These are phyloP conservation scores for Colletotrichum somersetense DNA, from an alignment of 2,329 filamentous ascomycete genomes.

Conservation along the genomic window DNA sequence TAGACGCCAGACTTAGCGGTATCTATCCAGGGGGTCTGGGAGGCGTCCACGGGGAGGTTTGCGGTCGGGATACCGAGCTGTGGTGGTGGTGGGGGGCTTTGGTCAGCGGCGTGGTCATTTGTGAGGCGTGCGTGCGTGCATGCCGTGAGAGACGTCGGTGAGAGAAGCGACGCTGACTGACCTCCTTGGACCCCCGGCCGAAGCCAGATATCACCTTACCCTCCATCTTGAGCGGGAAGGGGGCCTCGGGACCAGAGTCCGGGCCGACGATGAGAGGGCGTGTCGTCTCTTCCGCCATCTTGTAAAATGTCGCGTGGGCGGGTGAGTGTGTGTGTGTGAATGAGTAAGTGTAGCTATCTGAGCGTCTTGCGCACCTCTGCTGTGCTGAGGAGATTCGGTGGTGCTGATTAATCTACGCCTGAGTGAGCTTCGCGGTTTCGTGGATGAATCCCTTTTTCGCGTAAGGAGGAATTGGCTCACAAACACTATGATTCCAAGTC, in stretches of 20 bases:
- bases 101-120: conserved; percentile 24
- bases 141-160: not conserved
- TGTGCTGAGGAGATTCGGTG: not conserved
- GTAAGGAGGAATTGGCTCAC: not conserved
- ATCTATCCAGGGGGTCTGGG: conserved; percentile 70
- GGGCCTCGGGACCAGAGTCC: conserved; percentile 77
- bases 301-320: not conserved
- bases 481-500: not conserved
- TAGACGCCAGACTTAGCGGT: conserved; percentile 85
- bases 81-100: not conserved
- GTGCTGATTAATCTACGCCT: conserved; percentile 28
- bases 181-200: conserved; percentile 92
- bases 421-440: not conserved
- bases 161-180: conserved; percentile 52
- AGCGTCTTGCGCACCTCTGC: not conserved
- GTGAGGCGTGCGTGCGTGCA: not conserved
- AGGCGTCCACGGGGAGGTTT: conserved; percentile 82
- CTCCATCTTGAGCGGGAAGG: conserved; percentile 86
- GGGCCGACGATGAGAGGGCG: conserved; percentile 81
- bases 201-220: conserved; percentile 94
- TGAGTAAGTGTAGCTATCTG: not conserved
- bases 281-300: conserved; percentile 30
- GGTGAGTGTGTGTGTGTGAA: not conserved
- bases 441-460: not conserved
- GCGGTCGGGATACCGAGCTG: conserved; percentile 96